Conservation (phyloP, 2,329 filamentous ascomycete genomes). For the Cyphellophora attinorum region DNA sequence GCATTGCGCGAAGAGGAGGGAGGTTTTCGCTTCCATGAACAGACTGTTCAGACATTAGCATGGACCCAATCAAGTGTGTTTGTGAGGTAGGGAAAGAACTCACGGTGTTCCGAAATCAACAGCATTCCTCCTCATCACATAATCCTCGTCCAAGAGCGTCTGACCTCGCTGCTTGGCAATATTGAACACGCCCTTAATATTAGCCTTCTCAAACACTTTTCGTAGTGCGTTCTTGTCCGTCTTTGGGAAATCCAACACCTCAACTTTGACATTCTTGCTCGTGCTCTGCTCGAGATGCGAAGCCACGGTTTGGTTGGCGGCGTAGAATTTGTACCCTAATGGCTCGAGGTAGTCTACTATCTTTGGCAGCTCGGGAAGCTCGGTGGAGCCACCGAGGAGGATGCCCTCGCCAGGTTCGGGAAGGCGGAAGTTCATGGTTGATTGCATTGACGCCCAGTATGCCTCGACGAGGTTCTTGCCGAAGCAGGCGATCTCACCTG, state of each 20-base stretch:
- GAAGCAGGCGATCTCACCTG: constrained; percentile 98
- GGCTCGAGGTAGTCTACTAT: constrained; percentile 82
- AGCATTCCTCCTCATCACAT: constrained; percentile 95
- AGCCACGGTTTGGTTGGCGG: constrained; percentile 75
- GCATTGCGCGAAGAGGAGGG: constrained; percentile 89
- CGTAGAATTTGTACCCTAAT: constrained; percentile 89
- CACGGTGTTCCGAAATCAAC: constrained; percentile 96
- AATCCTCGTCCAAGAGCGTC: constrained; percentile 83
- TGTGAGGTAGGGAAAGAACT: too few relatives aligned
- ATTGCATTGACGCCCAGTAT: constrained; percentile 94
- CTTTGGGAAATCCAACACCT: constrained; percentile 94
- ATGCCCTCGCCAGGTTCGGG: constrained; percentile 92
- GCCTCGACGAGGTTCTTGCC: constrained; percentile 91
- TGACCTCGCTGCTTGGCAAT: constrained; percentile 74
- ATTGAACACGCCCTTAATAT: constrained; percentile 95
- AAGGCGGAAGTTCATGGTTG: constrained; percentile 98
- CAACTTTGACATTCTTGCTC: constrained; percentile 53
- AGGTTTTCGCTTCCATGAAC: constrained; percentile 55
- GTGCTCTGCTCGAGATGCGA: constrained; percentile 56
- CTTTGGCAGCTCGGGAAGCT: constrained; percentile 59
- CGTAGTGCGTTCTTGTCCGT: constrained; percentile 90
- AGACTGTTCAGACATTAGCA: not conserved
- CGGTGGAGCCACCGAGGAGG: constrained; percentile 79
- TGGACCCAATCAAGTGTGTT: constrained; percentile 43
- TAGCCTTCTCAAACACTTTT: constrained; percentile 93